Conservation (phyloP, 495 filamentous ascomycete genomes). For the Patellaria atrata region DNA sequence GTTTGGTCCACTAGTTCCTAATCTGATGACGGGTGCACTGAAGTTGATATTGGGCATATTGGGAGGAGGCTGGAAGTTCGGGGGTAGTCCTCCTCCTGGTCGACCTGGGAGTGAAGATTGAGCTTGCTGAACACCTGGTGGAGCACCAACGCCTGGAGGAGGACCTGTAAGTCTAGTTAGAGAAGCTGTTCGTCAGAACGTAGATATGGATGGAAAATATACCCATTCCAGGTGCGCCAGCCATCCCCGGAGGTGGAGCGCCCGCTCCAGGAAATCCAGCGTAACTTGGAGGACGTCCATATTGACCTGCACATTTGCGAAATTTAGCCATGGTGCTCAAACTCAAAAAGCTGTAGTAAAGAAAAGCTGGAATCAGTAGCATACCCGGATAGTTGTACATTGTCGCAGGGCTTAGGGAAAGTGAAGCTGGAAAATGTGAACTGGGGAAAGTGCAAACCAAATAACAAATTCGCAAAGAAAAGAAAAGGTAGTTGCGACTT, state of each 20-base stretch:
- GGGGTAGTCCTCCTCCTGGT: slow-evolving; percentile 63
- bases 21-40: slow-evolving; percentile 87
- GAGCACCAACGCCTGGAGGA: slow-evolving; percentile 58
- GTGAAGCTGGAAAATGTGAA: not conserved
- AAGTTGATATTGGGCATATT: slow-evolving; percentile 98
- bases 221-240: slow-evolving; percentile 79
- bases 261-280: slow-evolving; percentile 52
- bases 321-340: too few relatives aligned
- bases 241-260: slow-evolving; percentile 44
- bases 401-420: slow-evolving; percentile 25
- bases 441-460: too few relatives aligned
- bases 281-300: slow-evolving; percentile 60
- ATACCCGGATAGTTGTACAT: slow-evolving; percentile 75
- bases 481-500: too few relatives aligned
- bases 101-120: slow-evolving; percentile 54
- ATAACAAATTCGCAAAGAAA: too few relatives aligned
- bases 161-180: slow-evolving; percentile 31
- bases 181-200: slow-evolving; percentile 8
- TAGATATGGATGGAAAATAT: slow-evolving; percentile 30
- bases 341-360: not conserved
- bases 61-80: slow-evolving; percentile 76
- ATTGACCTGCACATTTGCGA: slow-evolving; percentile 33
- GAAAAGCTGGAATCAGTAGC: slow-evolving; percentile 14
- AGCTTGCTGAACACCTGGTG: slow-evolving; percentile 66
- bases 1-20: slow-evolving; percentile 55